Base-by-base conservation (phyloP, 2,329 filamentous ascomycete genomes). In the Fulvia fulva region DNA sequence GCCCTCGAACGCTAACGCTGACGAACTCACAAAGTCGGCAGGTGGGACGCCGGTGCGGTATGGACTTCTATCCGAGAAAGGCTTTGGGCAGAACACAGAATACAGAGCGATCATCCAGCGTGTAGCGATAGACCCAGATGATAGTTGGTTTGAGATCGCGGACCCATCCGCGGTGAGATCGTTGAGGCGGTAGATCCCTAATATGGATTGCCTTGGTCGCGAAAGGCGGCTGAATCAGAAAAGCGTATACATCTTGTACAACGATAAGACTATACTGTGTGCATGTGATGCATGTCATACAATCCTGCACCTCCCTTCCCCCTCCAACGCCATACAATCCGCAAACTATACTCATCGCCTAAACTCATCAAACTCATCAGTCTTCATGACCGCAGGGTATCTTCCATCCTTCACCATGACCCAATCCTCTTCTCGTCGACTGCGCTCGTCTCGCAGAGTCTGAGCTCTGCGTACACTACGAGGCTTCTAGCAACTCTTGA, bases 401-500 rank as follows among this genome's bases (percentile, higher is more conserved):
- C 44, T 3, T 28, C 25, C 44, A 12, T 47, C 25, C 21, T 47
- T 28, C 21, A 47, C 44, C 22, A 47, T 9, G 25, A 47, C 44
- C 44, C 44, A 47, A 47, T 28, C 44, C 25, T 23, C 21, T 23
- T 28, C 25, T 21, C 22, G 16, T 25, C 22, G 12, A 14, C 22
- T 16, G 6, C 44, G 22, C 5, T 23, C 44, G 21, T 23, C 44
- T 12, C 22, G 25, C 11, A 47, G 14, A 11, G 44, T 47, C 44
- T 47, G 44, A 3, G 23, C 47, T 30, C 16, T 32, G 26, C 47
- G 16, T 3, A 21, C 16, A 32, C 47, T 9, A 16, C 16, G 7
- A 47, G 44, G 50, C 57, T 37, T 37, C 64, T 69, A 79, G 66
- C 83, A 84, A 55, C 79, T 78, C 73, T 87, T 84, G 56, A 88